Percentiles rank a stretch among this genome's conserved stretches.
Conservation (phyloP, 2,329 filamentous ascomycete genomes). For the Microsporum ferrugineum region DNA sequence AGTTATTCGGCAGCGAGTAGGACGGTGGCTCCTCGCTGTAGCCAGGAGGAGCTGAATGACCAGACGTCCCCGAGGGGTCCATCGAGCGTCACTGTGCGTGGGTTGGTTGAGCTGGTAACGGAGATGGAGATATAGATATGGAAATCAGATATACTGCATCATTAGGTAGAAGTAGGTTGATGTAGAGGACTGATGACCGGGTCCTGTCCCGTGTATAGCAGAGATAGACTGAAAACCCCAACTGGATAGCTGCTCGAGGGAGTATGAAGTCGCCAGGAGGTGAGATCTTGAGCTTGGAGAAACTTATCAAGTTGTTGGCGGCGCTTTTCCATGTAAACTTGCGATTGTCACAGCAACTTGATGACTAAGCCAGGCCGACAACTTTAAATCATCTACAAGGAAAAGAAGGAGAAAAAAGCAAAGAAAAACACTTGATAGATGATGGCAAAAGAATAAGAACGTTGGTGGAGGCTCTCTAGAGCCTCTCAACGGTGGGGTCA, state of each 20-base stretch:
- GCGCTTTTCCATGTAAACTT: neutral
- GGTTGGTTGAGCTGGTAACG: neutral
- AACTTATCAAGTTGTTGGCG: neutral
- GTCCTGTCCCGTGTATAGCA: no score
- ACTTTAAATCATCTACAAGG: neutral
- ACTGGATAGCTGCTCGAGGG: neutral
- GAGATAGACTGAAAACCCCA: no score
- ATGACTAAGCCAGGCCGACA: neutral
- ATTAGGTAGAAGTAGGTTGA: neutral
- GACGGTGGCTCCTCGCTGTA: conserved; percentile 36
- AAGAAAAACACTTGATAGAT: neutral
- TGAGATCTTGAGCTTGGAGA: no score
- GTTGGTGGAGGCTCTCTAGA: neutral
- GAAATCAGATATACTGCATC: neutral
- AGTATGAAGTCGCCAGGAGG: no score
- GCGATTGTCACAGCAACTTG: neutral
- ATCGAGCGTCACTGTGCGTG: neutral
- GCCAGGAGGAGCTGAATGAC: conserved; percentile 21
- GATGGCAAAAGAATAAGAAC: neutral
- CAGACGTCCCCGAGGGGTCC: conserved; percentile 16
- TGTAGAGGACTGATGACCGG: neutral
- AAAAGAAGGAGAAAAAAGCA: neutral
- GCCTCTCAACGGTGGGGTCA: neutral
- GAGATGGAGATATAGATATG: neutral
- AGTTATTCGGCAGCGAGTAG: conserved; percentile 23